Evolutionary conservation across 305 asterid genomes (phyloP), one percentile per base, ranked within the genome.

Genomic region (Fraxinus nigra): DNA sequence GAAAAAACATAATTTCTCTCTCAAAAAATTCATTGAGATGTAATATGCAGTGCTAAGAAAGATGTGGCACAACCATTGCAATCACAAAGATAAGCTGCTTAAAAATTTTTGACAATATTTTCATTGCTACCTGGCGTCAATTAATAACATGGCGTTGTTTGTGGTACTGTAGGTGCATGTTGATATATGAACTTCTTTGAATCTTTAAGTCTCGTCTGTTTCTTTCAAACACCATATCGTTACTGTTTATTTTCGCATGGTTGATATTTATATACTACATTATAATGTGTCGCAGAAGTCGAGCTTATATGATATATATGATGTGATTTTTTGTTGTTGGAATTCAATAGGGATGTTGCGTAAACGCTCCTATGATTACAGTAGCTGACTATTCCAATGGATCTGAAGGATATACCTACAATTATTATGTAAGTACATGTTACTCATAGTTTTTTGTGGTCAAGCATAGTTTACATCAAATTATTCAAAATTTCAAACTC

Each of bases 301-400:
- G 13, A 70, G 69, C 77, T n/a, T 51, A 11, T 28, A 28, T 28
- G 30, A 28, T 28, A 28, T 28, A 28, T 48, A 67, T 84, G 79
- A 85, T 35, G 67, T 79, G 85, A 37, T 75, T n/a, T 32, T 28
- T 28, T 28, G 30, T 28, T 75, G 65, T 84, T 76, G 81, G 69
- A 79, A 80, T 79, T 83, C 78, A 38, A 30, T 83, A 97, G 99
- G 99, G 99, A 79, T 88, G 92, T 78, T 97, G 99, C 78, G 99
- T 97, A 79, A 97, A 97, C 91, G 99, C 98, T 79, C 98, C 98
- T 35, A 97, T 94, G 98, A 97, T 97, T 61, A 97, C 97, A 5
- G 98, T 97, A 54, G 98, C 98, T n/a, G 98, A 97, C 89, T 97
- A 94, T 85, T 97, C 99, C 78, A 92, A 89, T 85, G 99, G 98